Evolutionary conservation across 164 flowering plant genomes (phyloP), one percentile per base, ranked within the genome.

Genomic region (Vitis rupestris): DNA sequence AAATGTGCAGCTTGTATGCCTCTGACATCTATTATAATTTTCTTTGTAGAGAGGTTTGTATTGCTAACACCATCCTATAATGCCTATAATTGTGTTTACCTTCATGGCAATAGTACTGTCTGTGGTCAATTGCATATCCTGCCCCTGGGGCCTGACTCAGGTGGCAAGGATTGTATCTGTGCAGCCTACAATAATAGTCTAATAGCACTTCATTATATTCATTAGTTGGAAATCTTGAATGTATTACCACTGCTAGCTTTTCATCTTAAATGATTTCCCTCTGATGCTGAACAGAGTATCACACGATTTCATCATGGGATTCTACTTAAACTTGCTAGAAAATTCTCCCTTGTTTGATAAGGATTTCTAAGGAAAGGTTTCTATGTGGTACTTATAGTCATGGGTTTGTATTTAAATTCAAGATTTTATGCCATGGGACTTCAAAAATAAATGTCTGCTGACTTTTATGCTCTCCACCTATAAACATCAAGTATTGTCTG

Each of bases 1-100:
- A 51, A 70, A 68, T 68, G 52, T 86, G 88, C 66, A 74, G 83
- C 74, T 63, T 74, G 30, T 86, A 86, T 76, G 90, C 84, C 23
- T 65, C 78, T 63, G 83, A 80, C 51, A 85, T 86, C 61, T 80
- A 83, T 63, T 48, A 66, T 10, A 75, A 67, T 51, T 60, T 66
- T n/a, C 74, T 65, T 15, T 73, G 75, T 30, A 60, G 57, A 59
- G 88, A 87, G 90, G 90, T 85, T 71, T 52, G 84, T 78, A 29
- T 52, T 57, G 63, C 68, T 37, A 37, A 37, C 30, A 14, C 44
- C 23, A 6, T 53, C 29, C 27, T 65, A 0, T 51, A 37, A 51
- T 49, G 11, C 31, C 10, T 53, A n/a, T 53, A 13, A n/a, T 13
- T 53, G n/a, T 53, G 9, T 7, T 44, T 59, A 61, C n/a, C 27